Percentiles rank a stretch among this genome's conserved stretches.
Evolutionary conservation across 2,329 filamentous ascomycete genomes (phyloP).

Genomic region (Fusarium aywerte): DNA sequence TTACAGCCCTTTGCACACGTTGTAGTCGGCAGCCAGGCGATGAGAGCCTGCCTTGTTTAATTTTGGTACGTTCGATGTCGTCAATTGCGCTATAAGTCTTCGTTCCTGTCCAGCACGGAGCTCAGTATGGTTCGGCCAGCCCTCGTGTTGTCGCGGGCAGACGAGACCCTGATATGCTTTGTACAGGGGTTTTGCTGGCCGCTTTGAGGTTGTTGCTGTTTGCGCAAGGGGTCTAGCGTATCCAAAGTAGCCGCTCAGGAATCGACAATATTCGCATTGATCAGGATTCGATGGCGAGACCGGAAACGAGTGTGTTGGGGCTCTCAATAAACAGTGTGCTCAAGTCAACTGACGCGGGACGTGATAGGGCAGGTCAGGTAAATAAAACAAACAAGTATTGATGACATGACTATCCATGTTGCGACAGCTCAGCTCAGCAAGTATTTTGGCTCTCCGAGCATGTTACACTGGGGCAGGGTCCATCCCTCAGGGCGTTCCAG

Average conservation of each 20-base stretch:
- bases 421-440: conserved; percentile 38
- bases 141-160: conserved; percentile 22
- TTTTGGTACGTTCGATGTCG: conserved; percentile 7
- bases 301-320: conserved; percentile 31
- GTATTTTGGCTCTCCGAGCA: conserved; percentile 15
- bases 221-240: conserved; percentile 28
- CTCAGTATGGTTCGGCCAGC: neutral
- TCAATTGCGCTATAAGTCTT: conserved; percentile 13
- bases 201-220: conserved; percentile 29
- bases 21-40: conserved; percentile 22
- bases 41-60: neutral
- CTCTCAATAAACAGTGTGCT: conserved; percentile 25
- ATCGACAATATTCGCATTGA: conserved; percentile 14
- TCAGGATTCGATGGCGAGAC: conserved; percentile 2
- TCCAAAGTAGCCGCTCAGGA: conserved; percentile 7
- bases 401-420: conserved; percentile 43
- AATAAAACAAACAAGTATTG: conserved; percentile 26
- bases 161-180: conserved; percentile 19
- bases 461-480: conserved; percentile 10
- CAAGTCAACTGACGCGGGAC: conserved; percentile 8
- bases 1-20: conserved; percentile 15
- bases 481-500: conserved; percentile 7
- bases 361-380: conserved; percentile 17
- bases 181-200: conserved; percentile 32
- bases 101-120: neutral